Conservation (phyloP, 179 eudicot genomes). For the Pouteria campechiana region DNA sequence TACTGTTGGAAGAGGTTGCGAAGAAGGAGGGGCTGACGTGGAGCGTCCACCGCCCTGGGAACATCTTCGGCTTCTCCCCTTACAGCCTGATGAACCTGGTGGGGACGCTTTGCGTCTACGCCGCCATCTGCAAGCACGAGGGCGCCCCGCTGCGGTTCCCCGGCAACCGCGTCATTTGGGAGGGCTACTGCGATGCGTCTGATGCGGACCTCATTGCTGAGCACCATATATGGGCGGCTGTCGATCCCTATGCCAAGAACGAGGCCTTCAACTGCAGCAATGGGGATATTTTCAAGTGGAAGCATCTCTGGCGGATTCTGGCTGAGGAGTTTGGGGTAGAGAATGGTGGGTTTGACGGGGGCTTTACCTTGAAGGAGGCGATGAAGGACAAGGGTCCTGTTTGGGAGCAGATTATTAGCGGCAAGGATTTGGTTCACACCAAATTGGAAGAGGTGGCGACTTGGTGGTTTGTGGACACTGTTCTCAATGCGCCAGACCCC, state of each 20-base stretch:
- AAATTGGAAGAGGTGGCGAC: conserved; percentile 22
- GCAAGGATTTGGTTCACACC: conserved; percentile 13
- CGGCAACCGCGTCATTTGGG: conserved; percentile 22
- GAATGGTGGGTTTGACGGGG: conserved; percentile 18
- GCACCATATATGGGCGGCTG: conserved; percentile 43
- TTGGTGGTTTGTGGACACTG: conserved; percentile 28
- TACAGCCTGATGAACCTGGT: conserved; percentile 27
- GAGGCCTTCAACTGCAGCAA: conserved; percentile 36
- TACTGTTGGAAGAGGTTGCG: conserved; percentile 15
- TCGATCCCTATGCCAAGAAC: conserved; percentile 31
- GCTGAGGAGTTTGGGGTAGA: conserved; percentile 31
- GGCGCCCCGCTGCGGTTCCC: conserved; percentile 29
- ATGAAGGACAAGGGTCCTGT: conserved; percentile 26
- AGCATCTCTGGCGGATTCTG: conserved; percentile 31
- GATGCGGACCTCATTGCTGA: conserved; percentile 37
- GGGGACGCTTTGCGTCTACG: conserved; percentile 25
- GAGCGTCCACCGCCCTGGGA: conserved; percentile 30
- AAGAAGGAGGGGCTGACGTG: conserved; percentile 30
- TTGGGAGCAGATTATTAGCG: conserved; percentile 31
- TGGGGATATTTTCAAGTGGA: conserved; percentile 38
- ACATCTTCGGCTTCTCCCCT: conserved; percentile 33
- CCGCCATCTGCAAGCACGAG: conserved; percentile 31
- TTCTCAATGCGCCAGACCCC: not conserved
- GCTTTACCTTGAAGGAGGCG: conserved; percentile 15
- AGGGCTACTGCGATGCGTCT: conserved; percentile 15